Evolutionary conservation across 768 basidiomycete genomes (phyloP).

Genomic region (Imleria badia): DNA sequence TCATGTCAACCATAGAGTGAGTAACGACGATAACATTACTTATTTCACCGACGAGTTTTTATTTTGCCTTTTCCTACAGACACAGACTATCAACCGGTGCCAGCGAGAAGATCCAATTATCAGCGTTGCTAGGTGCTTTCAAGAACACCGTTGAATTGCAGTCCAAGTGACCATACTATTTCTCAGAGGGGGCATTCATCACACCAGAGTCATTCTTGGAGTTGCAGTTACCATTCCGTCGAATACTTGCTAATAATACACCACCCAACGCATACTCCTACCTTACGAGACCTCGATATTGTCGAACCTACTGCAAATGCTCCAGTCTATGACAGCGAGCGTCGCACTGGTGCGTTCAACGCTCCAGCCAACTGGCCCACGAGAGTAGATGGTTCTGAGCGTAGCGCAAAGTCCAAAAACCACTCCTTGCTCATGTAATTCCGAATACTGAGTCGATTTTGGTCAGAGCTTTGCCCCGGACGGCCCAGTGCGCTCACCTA

Average conservation of each 20-base stretch:
- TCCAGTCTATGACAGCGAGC: conserved; percentile 3
- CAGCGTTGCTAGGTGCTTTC: conserved; percentile 88
- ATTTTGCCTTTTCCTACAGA: conserved; percentile 41
- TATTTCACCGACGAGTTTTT: not conserved
- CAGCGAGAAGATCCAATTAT: conserved; percentile 91
- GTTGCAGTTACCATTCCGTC: not conserved
- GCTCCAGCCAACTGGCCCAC: not conserved
- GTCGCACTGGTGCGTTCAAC: conserved; percentile 4
- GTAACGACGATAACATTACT: conserved; percentile 27
- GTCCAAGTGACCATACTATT: conserved; percentile 36
- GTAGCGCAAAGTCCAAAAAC: conserved; percentile 74
- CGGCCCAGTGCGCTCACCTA: conserved; percentile 54
- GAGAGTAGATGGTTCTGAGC: conserved; percentile 52
- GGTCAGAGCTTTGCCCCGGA: not conserved
- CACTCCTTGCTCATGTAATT: conserved; percentile 95
- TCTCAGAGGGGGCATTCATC: not conserved
- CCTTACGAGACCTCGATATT: no score
- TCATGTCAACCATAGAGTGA: conserved; percentile 94
- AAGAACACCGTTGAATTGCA: conserved; percentile 88
- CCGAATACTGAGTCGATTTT: conserved; percentile 55
- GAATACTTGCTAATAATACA: not conserved
- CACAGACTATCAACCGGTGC: conserved; percentile 91
- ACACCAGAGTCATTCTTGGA: not conserved
- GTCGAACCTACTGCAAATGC: not conserved
- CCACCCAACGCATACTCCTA: no score